These are phyloP conservation scores for Dovyalis caffra DNA, from an alignment of 345 rosid genomes.

Conservation along the genomic window DNA sequence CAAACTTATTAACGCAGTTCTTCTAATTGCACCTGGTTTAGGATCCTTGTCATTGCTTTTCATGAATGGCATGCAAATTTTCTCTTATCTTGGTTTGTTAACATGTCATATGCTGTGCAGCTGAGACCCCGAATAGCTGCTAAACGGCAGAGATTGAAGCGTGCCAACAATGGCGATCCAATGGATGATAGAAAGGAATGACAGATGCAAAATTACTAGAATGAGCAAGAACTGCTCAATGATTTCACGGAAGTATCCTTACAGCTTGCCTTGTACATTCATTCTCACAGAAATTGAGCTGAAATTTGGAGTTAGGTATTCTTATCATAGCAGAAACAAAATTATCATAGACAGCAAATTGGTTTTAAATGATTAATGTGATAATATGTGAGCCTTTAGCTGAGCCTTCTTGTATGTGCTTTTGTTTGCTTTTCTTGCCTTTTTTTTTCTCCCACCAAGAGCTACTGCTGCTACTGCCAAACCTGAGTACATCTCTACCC, in stretches of 20 bases:
- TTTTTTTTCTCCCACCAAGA: too few species aligned
- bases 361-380: background rate
- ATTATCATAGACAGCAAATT: background rate
- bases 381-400: too few species aligned
- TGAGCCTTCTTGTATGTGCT: too few species aligned
- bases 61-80: background rate
- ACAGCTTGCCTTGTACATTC: conserved; percentile 4
- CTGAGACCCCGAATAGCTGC: conserved; percentile 49
- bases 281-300: background rate
- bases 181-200: background rate
- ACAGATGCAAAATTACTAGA: background rate
- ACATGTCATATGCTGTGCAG: conserved; percentile 32
- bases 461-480: too few species aligned
- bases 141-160: conserved; percentile 35
- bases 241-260: background rate
- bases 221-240: background rate
- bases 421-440: too few species aligned
- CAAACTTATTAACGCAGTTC: background rate
- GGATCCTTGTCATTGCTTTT: background rate
- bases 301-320: background rate
- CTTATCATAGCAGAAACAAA: background rate
- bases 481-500: too few species aligned
- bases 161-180: background rate
- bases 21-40: background rate
- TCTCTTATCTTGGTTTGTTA: background rate